phyloP scores from a whole-genome alignment of 2,329 filamentous ascomycete genomes.

The Metarhizium anisopliae region DNA sequence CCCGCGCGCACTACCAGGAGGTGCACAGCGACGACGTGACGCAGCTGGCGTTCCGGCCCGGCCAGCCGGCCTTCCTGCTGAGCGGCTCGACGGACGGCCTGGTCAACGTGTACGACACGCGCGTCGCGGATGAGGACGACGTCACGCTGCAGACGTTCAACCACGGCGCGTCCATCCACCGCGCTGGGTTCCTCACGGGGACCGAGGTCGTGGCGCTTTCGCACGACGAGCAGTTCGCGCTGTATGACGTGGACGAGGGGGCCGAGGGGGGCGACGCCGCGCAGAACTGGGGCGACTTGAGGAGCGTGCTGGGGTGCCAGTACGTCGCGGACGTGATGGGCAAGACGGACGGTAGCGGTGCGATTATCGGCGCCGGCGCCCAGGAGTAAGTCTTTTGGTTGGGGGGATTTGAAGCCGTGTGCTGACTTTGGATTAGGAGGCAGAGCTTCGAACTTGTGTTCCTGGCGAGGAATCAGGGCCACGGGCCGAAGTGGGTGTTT shows the following conservation, averaged over 20 bases:
- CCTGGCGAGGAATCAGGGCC: slow-evolving; percentile 36
- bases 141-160: slow-evolving; percentile 72
- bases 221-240: slow-evolving; percentile 68
- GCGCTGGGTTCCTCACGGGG: slow-evolving; percentile 58
- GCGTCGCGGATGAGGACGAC: slow-evolving; percentile 65
- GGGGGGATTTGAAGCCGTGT: background rate
- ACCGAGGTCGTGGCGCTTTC: slow-evolving; percentile 63
- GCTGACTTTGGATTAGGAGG: slow-evolving; percentile 25
- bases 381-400: slow-evolving; percentile 47
- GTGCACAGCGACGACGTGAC: slow-evolving; percentile 62
- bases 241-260: slow-evolving; percentile 61
- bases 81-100: slow-evolving; percentile 75
- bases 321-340: slow-evolving; percentile 62
- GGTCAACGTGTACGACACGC: slow-evolving; percentile 67
- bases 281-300: slow-evolving; percentile 58
- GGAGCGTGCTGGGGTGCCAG: slow-evolving; percentile 56
- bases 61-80: slow-evolving; percentile 51
- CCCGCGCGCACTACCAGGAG: slow-evolving; percentile 48
- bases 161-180: slow-evolving; percentile 65
- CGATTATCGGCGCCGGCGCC: slow-evolving; percentile 55
- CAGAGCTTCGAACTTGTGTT: slow-evolving; percentile 53
- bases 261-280: slow-evolving; percentile 48
- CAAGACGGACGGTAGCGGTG: slow-evolving; percentile 48
- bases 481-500: slow-evolving; percentile 38
- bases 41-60: slow-evolving; percentile 50